Evolutionary conservation across 306 rosid genomes (phyloP), one percentile per base, ranked within the genome.

Genomic region (Pterocarpus santalinus): DNA sequence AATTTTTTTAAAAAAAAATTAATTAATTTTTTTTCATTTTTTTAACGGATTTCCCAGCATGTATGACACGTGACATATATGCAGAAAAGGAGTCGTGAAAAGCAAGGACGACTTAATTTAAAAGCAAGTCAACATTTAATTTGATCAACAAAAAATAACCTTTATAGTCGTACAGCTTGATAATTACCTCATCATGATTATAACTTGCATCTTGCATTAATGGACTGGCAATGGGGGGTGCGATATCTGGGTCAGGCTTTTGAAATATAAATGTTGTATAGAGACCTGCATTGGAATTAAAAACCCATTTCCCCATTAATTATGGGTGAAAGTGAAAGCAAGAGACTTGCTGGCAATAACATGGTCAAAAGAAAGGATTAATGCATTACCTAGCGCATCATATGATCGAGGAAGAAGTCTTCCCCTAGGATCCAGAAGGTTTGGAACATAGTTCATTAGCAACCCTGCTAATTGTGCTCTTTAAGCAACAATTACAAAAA

Each of bases 341-440:
- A 69, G 38, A 61, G 49, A 41, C 10, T 44, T 36, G 39, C 60
- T 73, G 75, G 7, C 35, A 58, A 70, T 35, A 69, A 65, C 16
- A 68, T 28, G 30, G 39, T 67, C 7, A 75, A 58, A 66, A 53
- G 60, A 77, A 80, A 47, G 2, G 15, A 38, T 38, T 65, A 61
- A 76, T 77, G 81, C 77, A 85, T 88, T 80, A 95, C 99, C 98
- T 79, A 95, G 82, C 8, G 91, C 89, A 74, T 95, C 99, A 70
- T 83, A 91, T 66, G 98, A 90, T 81, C 97, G 92, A 79, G 98
- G 96, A 90, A 91, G 93, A 86, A 95, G 96, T 89, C 87, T 89
- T 41, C 98, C 99, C 83, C 99, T 85, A 4, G 94, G 85, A 84
- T 95, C 98, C 88, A 89, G 89, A 53, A 95, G 91, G 87, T 90